Conservation (phyloP, 805 yeast species). For the Sugiyamaella qingdaonensis region DNA sequence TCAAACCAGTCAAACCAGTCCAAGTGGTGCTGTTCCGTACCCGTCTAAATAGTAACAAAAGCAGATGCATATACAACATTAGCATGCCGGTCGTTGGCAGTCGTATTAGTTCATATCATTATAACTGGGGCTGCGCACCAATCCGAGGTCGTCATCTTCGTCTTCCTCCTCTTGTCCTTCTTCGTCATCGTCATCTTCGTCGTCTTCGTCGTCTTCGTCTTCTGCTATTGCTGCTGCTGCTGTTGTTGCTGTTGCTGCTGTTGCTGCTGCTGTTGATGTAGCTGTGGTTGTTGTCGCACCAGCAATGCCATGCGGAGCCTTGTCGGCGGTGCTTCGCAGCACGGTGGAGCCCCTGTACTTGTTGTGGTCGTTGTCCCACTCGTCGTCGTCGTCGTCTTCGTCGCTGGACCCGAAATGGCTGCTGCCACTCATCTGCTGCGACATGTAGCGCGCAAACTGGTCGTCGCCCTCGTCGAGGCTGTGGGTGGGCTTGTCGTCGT, state of each 20-base stretch:
- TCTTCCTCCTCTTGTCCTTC: slow-evolving; percentile 28
- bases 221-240: too few relatives aligned
- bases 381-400: slow-evolving; percentile 57
- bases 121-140: slow-evolving; percentile 37
- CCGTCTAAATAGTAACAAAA: background rate
- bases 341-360: background rate
- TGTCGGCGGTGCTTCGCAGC: background rate
- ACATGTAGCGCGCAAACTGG: slow-evolving; percentile 68
- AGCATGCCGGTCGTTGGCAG: background rate
- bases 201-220: background rate
- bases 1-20: background rate
- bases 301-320: background rate
- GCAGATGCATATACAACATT: too few relatives aligned
- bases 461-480: slow-evolving; percentile 33
- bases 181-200: slow-evolving; percentile 29
- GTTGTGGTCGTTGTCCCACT: slow-evolving; percentile 23
- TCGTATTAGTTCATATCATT: slow-evolving; percentile 30
- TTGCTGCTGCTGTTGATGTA: background rate
- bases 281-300: slow-evolving; percentile 10
- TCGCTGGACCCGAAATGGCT: slow-evolving; percentile 50
- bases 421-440: slow-evolving; percentile 63
- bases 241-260: too few relatives aligned
- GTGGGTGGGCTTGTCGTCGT: slow-evolving; percentile 29
- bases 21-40: background rate
- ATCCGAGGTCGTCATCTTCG: slow-evolving; percentile 27